These are phyloP conservation scores for Celoporthe dispersa DNA, from an alignment of 2,329 filamentous ascomycete species.

Conservation along the genomic window DNA sequence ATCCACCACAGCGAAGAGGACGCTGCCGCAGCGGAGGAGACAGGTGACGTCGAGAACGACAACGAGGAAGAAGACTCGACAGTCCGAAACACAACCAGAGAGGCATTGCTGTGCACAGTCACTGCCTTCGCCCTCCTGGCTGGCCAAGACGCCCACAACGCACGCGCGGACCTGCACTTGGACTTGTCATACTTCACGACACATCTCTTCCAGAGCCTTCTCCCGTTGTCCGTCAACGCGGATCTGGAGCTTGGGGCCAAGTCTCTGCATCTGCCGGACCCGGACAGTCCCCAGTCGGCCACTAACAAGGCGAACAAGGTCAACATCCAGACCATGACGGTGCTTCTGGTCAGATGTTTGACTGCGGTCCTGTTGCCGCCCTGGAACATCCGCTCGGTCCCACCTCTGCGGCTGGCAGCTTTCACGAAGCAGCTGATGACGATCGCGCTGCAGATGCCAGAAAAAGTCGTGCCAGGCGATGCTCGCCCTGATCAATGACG, in stretches of 20 bases:
- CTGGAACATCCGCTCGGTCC: constrained; percentile 73
- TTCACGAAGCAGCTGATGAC: constrained; percentile 93
- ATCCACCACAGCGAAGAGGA: constrained; percentile 74
- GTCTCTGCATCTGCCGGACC: constrained; percentile 72
- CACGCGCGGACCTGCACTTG: constrained; percentile 78
- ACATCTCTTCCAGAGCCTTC: constrained; percentile 86
- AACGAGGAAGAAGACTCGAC: constrained; percentile 54
- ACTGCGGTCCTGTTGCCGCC: constrained; percentile 79
- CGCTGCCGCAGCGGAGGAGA: constrained; percentile 53
- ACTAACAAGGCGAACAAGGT: constrained; percentile 63
- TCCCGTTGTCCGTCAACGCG: constrained; percentile 77
- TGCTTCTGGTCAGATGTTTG: constrained; percentile 86
- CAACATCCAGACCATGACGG: constrained; percentile 93
- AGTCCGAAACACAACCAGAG: constrained; percentile 76
- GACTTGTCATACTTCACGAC: constrained; percentile 95
- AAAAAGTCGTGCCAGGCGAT: constrained; percentile 84
- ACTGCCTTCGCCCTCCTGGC: constrained; percentile 96
- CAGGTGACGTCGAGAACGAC: constrained; percentile 48
- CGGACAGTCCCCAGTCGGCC: constrained; percentile 52
- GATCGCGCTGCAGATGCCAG: constrained; percentile 80
- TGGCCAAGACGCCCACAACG: constrained; percentile 89
- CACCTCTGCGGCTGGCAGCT: constrained; percentile 83
- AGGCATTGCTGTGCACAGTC: constrained; percentile 90
- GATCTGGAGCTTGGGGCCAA: constrained; percentile 83
- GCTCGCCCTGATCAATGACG: constrained; percentile 75